Base-by-base conservation (phyloP, 805 yeast species). In the Trichomonascus vanleenenianus region DNA sequence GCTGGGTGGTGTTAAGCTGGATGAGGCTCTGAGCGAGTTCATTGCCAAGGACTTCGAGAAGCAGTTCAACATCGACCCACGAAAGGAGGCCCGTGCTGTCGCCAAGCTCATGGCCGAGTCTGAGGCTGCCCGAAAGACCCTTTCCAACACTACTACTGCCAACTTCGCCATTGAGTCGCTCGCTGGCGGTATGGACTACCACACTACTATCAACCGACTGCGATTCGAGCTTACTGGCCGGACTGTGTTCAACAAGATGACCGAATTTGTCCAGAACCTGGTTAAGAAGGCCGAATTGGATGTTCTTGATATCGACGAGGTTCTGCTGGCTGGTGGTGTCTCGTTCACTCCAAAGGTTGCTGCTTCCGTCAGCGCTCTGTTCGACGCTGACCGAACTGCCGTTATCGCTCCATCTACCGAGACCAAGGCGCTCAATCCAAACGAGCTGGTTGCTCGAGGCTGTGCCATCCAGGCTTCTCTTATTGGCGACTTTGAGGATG, bases 1-100 rank as follows among this genome's bases (percentile, higher is more conserved):
- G 45, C 76, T 93, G 50, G 97, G 97, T 61, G 98, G 98, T 65
- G 83, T 79, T 57, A 72, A 78, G 62, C 74, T 93, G 58, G 98
- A 93, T 65, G 79, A 72, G 47, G 81, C 85, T 31, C 74, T 93
- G 52, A 75, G 81, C 56, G 93, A 85, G 60, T 81, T 72, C 69
- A 85, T 93, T 56, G 93, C 96, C 52, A 83, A 83, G 67, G 98
- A 93, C 68, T 93, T 93, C 65, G 82, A 89, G 74, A 86, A 88
- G 76, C 88, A 88, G 71, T 77, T 72, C 72, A 74, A 82, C 63
- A 72, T 80, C 48, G 82, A 89, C 67, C 94, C 97, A 59, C 78
- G 83, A 64, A 73, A 71, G 51, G 87, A 79, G 56, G 81, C 82
- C 44, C 83, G 95, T 65, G 85, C 97, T 25, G 61, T 85, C 58